Conservation (phyloP, 2,329 filamentous ascomycete species). For the Hymenoscyphus linearis region DNA sequence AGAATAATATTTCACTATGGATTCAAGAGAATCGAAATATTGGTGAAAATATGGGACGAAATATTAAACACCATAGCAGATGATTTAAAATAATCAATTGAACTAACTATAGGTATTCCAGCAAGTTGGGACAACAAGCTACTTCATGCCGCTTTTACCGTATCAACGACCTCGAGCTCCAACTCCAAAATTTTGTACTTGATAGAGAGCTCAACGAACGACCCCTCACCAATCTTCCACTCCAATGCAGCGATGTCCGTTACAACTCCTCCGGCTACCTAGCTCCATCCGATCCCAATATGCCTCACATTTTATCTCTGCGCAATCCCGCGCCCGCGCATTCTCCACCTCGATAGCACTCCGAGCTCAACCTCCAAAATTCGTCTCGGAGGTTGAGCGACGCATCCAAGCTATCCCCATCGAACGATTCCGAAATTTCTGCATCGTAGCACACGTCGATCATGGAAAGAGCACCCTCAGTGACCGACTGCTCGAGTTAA, state of each 20-base stretch:
- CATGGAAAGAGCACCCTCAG: conserved; percentile 97
- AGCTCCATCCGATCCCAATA: conserved; percentile 29
- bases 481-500: conserved; percentile 87
- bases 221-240: conserved; percentile 3
- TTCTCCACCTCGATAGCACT: conserved; percentile 29
- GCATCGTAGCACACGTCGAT: conserved; percentile 97
- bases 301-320: conserved; percentile 24
- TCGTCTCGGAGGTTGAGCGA: conserved; percentile 42
- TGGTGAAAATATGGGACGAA: too few relatives aligned
- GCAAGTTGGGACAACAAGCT: too few relatives aligned
- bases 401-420: conserved; percentile 72
- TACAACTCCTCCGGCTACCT: conserved; percentile 31
- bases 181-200: conserved; percentile 11
- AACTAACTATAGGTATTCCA: too few relatives aligned
- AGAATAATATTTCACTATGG: too few relatives aligned
- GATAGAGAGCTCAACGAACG: not conserved
- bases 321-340: conserved; percentile 8
- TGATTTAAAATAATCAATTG: too few relatives aligned
- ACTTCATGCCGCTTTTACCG: not conserved
- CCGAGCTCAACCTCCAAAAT: conserved; percentile 29
- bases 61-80: too few relatives aligned
- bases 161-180: not conserved
- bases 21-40: too few relatives aligned
- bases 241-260: conserved; percentile 34
- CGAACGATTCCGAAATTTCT: conserved; percentile 86